Evolutionary conservation across 2,329 filamentous ascomycete species (phyloP), one percentile per base, ranked within the genome.

Genomic region (Aspergillus puulaauensis): DNA sequence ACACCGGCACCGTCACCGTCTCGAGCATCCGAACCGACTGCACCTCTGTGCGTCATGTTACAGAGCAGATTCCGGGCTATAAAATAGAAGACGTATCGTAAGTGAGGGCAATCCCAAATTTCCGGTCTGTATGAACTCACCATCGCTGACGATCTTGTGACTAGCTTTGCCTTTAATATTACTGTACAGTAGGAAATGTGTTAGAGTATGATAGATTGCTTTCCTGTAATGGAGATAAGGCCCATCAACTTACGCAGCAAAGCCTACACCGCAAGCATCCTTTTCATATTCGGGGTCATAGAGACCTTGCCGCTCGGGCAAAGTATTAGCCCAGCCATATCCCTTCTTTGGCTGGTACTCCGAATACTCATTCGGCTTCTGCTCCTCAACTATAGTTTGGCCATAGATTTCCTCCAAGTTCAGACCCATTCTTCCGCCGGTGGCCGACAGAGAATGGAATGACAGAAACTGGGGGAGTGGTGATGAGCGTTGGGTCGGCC

Each of bases 21-120:
- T 82, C 95, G 90, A 72, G 92, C 92, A 82, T 99, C 95, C 60
- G 95, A 98, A 68, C 95, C 95, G 69, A 98, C 93, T 64, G 95
- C 95, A 83, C 95, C 95, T 76, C 95, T 90, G 83, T 99, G 95
- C 83, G 95, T 98, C 95, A 99, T 99, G 85, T 99, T 98, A 84
- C 95, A 99, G 63, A 99, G 87, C 61, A 99, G 83, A 78, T 93
- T 96, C 66, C 91, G 90, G 66, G 93, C 91, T 95, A 68, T 45
- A 9, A 9, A 9, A 11, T 11, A 60, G 33, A 63, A 39, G 12
- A 40, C 48, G 44, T 8, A 57, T 62, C 58, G 73, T 81, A 66
- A 79, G 74, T 58, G 51, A 17, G 11, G 3, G 12, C 6, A 9
- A 6, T 39, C 19, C 9, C 4, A 35, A 6, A 7, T 40, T 17